These are phyloP conservation scores for Medicago arabica DNA, from an alignment of 306 rosid genomes.

Conservation along the genomic window DNA sequence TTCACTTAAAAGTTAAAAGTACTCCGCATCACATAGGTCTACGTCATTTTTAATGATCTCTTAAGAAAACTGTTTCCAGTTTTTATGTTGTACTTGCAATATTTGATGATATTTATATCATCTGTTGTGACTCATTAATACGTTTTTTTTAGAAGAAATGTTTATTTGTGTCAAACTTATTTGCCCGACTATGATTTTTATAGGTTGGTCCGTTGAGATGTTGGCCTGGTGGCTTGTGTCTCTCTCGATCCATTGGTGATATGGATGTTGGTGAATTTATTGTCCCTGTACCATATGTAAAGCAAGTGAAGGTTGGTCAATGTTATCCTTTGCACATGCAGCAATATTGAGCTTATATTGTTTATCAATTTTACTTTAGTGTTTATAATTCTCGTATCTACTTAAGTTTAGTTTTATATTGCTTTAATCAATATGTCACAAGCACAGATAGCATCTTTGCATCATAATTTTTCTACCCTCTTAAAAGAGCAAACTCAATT, in stretches of 20 bases:
- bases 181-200: slow-evolving; percentile 34
- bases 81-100: slow-evolving; percentile 25
- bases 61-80: slow-evolving; percentile 13
- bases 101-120: slow-evolving; percentile 32
- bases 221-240: slow-evolving; percentile 99
- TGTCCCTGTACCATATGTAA: slow-evolving; percentile 97
- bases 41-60: background rate
- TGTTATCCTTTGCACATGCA: slow-evolving; percentile 40
- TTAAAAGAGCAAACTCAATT: slow-evolving; percentile 1
- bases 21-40: background rate
- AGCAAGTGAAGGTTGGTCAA: slow-evolving; percentile 95
- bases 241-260: slow-evolving; percentile 96
- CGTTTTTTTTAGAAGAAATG: slow-evolving; percentile 14
- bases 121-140: slow-evolving; percentile 2
- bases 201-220: slow-evolving; percentile 98
- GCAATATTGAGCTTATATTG: slow-evolving; percentile 23
- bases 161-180: slow-evolving; percentile 22
- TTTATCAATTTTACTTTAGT: slow-evolving; percentile 26
- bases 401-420: slow-evolving; percentile 6
- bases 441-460: slow-evolving; percentile 18
- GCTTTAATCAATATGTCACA: slow-evolving; percentile 24
- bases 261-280: slow-evolving; percentile 92
- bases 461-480: slow-evolving; percentile 17
- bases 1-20: slow-evolving; percentile 20
- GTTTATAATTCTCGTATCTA: slow-evolving; percentile 19